Conservation (phyloP, 148 eudicot species). For the Selenicereus undatus region DNA sequence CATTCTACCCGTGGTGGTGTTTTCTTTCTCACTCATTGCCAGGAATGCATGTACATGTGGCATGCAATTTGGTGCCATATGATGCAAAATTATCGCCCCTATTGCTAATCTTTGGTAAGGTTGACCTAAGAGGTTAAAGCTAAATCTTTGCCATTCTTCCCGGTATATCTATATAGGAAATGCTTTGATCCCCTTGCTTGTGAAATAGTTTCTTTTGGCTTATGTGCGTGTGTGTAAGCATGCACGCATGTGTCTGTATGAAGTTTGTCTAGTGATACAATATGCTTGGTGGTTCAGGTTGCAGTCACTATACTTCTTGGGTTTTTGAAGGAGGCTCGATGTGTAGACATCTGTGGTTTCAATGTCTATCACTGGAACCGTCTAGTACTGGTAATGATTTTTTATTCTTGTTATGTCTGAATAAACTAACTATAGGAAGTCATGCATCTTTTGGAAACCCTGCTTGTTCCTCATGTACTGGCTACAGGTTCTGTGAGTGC, state of each 20-base stretch:
- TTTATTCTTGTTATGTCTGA: neutral
- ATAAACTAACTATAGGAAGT: neutral
- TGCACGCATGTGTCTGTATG: neutral
- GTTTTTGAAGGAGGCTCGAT: conserved; percentile 82
- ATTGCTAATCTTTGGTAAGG: no score
- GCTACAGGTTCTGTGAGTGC: no score
- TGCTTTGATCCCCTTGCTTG: neutral
- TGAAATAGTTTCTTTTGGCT: neutral
- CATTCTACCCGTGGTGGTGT: no score
- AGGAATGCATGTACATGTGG: no score
- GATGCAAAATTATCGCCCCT: no score
- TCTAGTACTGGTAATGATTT: conserved; percentile 53
- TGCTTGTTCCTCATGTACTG: no score
- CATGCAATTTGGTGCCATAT: no score
- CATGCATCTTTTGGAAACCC: no score
- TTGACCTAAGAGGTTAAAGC: neutral
- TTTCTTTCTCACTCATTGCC: no score
- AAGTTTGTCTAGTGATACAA: neutral
- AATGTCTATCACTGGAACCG: conserved; percentile 86
- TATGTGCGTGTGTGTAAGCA: no score
- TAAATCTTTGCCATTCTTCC: neutral
- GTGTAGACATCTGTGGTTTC: conserved; percentile 71
- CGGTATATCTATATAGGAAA: no score
- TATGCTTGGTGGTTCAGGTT: conserved; percentile 40
- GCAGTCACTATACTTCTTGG: conserved; percentile 64